Conservation (phyloP, 495 filamentous ascomycete species). For the Filosporella fistucella region DNA sequence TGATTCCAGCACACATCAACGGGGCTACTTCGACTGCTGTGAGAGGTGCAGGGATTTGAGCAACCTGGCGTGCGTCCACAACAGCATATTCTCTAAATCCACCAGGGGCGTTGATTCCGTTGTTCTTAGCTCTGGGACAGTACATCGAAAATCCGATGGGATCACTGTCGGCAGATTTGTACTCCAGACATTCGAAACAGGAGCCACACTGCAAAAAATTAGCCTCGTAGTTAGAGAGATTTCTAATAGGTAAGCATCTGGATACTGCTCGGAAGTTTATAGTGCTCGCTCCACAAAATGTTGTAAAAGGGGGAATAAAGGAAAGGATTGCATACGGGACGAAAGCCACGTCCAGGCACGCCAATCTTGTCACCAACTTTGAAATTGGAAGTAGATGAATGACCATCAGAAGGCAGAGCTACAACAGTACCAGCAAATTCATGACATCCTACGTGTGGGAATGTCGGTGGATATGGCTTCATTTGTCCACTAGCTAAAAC, state of each 20-base stretch:
- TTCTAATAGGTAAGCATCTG: no score
- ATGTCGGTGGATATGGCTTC: constrained; percentile 25
- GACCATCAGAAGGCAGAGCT: constrained; percentile 34
- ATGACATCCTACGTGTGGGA: constrained; percentile 51
- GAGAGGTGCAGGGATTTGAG: constrained; percentile 39
- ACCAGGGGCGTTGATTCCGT: constrained; percentile 37
- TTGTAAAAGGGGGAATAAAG: no score
- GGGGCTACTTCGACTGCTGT: constrained; percentile 44
- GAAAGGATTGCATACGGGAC: no score
- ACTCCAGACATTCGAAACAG: constrained; percentile 42
- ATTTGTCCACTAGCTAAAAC: constrained; percentile 43
- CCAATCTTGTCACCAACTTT: constrained; percentile 38
- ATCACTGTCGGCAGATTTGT: constrained; percentile 26
- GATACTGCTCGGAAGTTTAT: no score
- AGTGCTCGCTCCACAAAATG: no score
- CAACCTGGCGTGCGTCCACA: constrained; percentile 37
- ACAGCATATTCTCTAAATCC: constrained; percentile 47
- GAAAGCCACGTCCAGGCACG: constrained; percentile 40
- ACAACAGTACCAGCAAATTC: constrained; percentile 53
- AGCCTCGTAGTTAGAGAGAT: no score
- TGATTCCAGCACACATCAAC: constrained; percentile 51
- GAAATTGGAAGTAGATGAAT: constrained; percentile 29
- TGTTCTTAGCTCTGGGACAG: constrained; percentile 39
- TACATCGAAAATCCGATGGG: constrained; percentile 35
- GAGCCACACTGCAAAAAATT: no score